phyloP scores from a whole-genome alignment of 345 rosid genomes.

The Eucalyptus sp. region DNA sequence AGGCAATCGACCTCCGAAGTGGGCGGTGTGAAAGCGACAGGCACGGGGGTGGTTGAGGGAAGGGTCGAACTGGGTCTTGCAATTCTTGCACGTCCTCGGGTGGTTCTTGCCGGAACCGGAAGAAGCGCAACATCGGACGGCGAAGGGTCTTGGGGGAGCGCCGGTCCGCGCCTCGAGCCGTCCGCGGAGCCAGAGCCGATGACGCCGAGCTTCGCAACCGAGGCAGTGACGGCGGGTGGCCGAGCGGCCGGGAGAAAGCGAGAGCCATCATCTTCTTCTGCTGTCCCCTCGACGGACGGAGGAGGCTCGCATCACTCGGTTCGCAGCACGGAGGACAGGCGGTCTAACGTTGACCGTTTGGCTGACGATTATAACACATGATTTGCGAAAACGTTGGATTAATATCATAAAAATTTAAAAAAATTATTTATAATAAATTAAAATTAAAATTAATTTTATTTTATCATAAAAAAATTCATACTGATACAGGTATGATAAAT shows the following conservation, averaged over 20 bases:
- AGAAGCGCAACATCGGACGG: not conserved
- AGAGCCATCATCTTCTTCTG: not conserved
- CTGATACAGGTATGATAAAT: too few relatives aligned
- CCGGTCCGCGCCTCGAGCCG: not conserved
- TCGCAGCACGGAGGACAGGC: not conserved
- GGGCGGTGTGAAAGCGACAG: conserved; percentile 85
- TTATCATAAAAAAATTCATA: too few relatives aligned
- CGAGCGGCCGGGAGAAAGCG: not conserved
- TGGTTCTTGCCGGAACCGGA: not conserved
- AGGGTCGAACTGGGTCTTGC: conserved; percentile 91
- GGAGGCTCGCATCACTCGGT: not conserved
- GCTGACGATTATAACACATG: not conserved
- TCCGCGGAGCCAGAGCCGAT: not conserved
- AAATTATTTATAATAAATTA: too few relatives aligned
- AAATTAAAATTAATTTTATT: too few relatives aligned
- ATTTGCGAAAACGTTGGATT: not conserved
- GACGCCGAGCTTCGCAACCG: not conserved
- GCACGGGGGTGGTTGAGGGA: conserved; percentile 61
- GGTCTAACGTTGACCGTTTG: not conserved
- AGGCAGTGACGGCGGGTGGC: not conserved
- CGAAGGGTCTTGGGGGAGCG: not conserved
- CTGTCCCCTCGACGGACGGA: not conserved
- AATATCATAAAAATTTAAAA: accelerated
- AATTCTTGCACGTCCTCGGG: conserved; percentile 74
- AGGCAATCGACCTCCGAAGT: conserved; percentile 61